These are phyloP conservation scores for Chernovozyma aurita DNA, from an alignment of 1,139 yeast genomes.

Conservation along the genomic window DNA sequence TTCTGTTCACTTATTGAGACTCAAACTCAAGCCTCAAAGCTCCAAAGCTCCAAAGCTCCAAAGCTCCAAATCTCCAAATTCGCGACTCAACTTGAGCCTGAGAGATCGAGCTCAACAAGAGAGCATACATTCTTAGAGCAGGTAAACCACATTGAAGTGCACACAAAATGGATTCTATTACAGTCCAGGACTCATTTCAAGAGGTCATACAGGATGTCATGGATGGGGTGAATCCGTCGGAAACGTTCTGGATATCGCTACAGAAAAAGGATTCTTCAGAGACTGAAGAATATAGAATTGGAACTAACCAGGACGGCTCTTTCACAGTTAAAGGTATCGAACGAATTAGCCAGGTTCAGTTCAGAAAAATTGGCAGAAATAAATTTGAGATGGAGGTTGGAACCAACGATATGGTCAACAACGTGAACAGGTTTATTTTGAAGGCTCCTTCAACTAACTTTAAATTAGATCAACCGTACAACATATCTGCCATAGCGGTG, in stretches of 20 bases:
- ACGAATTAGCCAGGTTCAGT: not conserved
- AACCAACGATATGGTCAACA: no score
- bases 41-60: no score
- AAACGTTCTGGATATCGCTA: constrained; percentile 33
- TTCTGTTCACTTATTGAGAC: no score
- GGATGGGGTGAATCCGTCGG: constrained; percentile 12
- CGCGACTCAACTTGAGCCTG: no score
- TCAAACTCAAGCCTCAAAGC: no score
- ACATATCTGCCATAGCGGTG: constrained; percentile 16
- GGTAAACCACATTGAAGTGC: no score
- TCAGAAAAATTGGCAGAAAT: not conserved
- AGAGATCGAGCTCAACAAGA: no score
- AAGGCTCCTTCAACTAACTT: not conserved
- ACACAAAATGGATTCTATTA: constrained; percentile 14
- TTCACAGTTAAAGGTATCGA: not conserved
- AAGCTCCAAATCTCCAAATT: no score
- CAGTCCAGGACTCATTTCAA: constrained; percentile 40
- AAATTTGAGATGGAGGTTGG: not conserved
- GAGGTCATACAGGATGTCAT: constrained; percentile 36
- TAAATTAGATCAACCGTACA: not conserved
- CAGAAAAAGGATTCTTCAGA: not conserved
- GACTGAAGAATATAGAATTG: not conserved
- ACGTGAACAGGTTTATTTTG: not conserved
- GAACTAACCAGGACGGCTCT: not conserved
- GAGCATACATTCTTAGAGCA: no score